Evolutionary conservation across 441 rosid genomes (phyloP), one percentile per base, ranked within the genome.

Genomic region (Hura crepitans): DNA sequence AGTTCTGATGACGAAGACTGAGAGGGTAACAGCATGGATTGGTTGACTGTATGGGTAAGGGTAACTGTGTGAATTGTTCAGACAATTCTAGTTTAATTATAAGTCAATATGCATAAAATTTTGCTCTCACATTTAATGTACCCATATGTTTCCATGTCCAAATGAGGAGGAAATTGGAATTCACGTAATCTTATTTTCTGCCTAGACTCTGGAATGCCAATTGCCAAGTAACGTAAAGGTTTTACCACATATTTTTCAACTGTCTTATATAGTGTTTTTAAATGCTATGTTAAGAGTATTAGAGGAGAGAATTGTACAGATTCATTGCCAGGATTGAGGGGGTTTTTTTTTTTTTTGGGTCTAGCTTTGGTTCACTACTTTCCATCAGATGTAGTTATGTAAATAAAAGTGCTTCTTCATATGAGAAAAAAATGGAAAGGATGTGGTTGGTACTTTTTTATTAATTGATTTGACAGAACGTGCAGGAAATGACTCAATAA

Each of bases 1-100:
- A 93, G 97, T 86, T 86, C 96, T 5, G 91, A 86, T 47, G 97
- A 93, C 23, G 94, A 87, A 33, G 91, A 87, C 62, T 90, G 72
- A 75, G 65, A n/a, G 62, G 57, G 1, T 55, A 23, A 56, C 45
- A 23, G 14, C 22, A 37, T 18, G 12, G 13, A 58, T 46, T 59
- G 33, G 15, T 68, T 3, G 22, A 4, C 50, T 1, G n/a, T 50
- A 39, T n/a, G 25, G n/a, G n/a, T n/a, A n/a, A n/a, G n/a, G n/a
- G n/a, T n/a, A n/a, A 55, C 1, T 5, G 8, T 1, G 0, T 14
- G 20, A 22, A 8, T 13, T 22, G n/a, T 45, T 39, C 27, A 20
- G 18, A 37, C 9, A 20, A 37, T 2, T 33, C 25, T 61, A 20
- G 3, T 53, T 20, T 20, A 6, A 10, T n/a, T 53, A 13, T 14